Evolutionary conservation across 1,139 yeast species (phyloP), one percentile per base, ranked within the genome.

Genomic region (Saccharomycopsis hybrid): DNA sequence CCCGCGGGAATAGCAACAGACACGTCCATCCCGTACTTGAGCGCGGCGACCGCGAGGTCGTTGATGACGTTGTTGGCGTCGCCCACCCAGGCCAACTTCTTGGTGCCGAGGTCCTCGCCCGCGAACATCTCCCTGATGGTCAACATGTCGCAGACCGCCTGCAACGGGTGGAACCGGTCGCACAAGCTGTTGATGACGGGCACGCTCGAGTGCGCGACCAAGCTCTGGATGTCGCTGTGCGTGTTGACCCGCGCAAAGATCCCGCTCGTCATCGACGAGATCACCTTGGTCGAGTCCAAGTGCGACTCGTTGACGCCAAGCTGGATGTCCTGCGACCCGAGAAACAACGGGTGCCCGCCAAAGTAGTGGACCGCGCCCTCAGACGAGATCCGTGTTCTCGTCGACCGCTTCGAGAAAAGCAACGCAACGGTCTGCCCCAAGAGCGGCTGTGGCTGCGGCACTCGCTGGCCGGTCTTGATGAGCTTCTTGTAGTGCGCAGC

Each of bases 321-420:
- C 68, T 92, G 98, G 62, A 92, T 92, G 61, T 92, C 98, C 59
- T 90, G 97, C 60, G 85, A 87, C 49, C 98, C 97, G 57, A 92
- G 74, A 62, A 92, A 92, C 95, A 92, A 85, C 11, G 98, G 96
- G 58, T 83, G 94, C 5, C 94, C 98, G 24, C 98, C 98, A 57
- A 92, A 85, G 63, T 84, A 90, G 1, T 88, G 76, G 13, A 90
- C 87, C 3, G 98, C 98, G 48, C 96, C 97, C 66, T 92, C 98
- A 3, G 92, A 78, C 41, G 97, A 88, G 41, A 92, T 80, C 66
- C 98, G 80, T 36, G 98, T 92, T 68, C 98, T 78, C 32, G 98
- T 92, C 5, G 96, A 86, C 66, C 98, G 79, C 65, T 92, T 92
- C 53, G 89, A 77, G 65, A 92, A 92, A 46, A 92, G 66, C 64